phyloP scores from a whole-genome alignment of 257 asterid species.

The Solanum chilense region DNA sequence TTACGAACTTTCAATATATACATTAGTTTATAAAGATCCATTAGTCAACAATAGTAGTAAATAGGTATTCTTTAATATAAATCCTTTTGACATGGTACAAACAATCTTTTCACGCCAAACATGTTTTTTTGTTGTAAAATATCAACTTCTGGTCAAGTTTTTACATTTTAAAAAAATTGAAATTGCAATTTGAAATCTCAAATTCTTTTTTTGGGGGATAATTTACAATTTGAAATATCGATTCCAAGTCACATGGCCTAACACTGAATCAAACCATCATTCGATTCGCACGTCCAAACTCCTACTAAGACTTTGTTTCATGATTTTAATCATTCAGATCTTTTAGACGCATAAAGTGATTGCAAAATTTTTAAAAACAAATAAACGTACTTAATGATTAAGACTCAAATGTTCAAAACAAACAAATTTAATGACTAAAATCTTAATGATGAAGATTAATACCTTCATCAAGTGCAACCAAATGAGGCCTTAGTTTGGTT shows the following conservation, averaged over 20 bases:
- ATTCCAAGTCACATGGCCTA: not conserved
- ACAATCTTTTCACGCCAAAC: not conserved
- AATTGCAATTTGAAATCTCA: not conserved
- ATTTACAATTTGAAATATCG: not conserved
- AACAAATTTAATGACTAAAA: not conserved
- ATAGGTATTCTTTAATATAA: not conserved
- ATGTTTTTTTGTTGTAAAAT: too few relatives aligned
- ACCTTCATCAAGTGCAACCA: not conserved
- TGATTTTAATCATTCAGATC: not conserved
- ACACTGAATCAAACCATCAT: not conserved
- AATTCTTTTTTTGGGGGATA: not conserved
- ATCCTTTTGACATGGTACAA: not conserved
- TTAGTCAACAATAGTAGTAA: not conserved
- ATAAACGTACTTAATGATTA: not conserved
- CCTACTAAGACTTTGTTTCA: not conserved
- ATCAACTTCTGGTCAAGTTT: not conserved
- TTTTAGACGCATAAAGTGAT: not conserved
- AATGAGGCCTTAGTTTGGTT: not conserved
- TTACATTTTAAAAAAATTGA: not conserved
- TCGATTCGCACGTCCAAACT: not conserved
- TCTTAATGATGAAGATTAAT: not conserved
- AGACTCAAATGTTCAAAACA: not conserved
- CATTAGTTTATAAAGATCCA: not conserved
- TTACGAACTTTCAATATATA: not conserved
- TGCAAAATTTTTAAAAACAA: not conserved